A percentile compares a stretch with the other conserved stretches of the same genome.
Evolutionary conservation across 1,284 basidiomycete species (phyloP).

Genomic region (Apiotrichum akiyoshidainum): DNA sequence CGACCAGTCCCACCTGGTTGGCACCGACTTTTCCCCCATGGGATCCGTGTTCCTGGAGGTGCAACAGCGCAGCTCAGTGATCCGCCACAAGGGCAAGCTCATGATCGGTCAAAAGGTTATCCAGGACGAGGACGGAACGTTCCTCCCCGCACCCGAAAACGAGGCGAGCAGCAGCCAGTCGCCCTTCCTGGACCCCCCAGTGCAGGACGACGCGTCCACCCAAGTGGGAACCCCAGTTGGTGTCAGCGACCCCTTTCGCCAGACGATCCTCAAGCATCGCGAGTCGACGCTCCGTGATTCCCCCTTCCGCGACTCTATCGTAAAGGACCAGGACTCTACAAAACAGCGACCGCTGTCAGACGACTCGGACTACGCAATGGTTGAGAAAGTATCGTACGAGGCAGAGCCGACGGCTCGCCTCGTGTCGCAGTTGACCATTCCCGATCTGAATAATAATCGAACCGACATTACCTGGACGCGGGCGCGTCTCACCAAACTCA

Average conservation of each 20-base stretch:
- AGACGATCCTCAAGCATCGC: too few species aligned
- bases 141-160: constrained; percentile 30
- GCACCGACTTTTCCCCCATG: not conserved
- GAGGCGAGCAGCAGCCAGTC: too few species aligned
- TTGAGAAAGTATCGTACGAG: not conserved
- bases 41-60: constrained; percentile 16
- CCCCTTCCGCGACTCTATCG: too few species aligned
- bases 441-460: not conserved
- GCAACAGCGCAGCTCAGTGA: constrained; percentile 9
- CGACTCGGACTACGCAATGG: not conserved
- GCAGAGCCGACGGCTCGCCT: not conserved
- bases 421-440: not conserved
- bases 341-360: not conserved
- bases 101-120: constrained; percentile 63
- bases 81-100: constrained; percentile 60
- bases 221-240: too few species aligned
- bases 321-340: too few species aligned
- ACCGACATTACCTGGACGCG: constrained; percentile 10
- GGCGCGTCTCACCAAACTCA: constrained; percentile 53
- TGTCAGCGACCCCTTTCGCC: too few species aligned
- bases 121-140: constrained; percentile 57
- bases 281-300: too few species aligned
- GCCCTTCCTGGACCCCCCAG: too few species aligned
- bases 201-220: not conserved
- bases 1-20: not conserved